Percentiles rank a stretch among this genome's conserved stretches.
These are phyloP conservation scores for Ogataea populi-albae DNA, from an alignment of 805 yeast genomes.

Conservation along the genomic window DNA sequence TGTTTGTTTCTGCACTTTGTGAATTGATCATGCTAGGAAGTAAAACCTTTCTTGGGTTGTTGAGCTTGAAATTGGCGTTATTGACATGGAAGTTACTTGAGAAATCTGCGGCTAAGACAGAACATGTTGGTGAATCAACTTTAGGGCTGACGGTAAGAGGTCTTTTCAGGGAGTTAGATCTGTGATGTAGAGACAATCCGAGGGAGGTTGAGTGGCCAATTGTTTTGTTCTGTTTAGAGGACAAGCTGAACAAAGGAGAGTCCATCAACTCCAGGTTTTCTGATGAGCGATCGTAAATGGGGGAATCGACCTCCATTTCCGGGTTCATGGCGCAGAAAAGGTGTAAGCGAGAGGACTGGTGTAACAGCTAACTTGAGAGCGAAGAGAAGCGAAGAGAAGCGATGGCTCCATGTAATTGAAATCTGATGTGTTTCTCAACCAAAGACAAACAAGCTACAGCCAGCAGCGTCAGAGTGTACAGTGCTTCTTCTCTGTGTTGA, in stretches of 20 bases:
- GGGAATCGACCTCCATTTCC: conserved; percentile 28
- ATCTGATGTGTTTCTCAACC: too few relatives aligned
- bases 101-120: conserved; percentile 37
- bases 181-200: conserved; percentile 16
- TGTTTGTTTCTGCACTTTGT: conserved; percentile 13
- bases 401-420: too few relatives aligned
- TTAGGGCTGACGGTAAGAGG: conserved; percentile 33
- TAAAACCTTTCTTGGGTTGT: conserved; percentile 24
- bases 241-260: conserved; percentile 22
- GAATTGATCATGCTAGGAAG: conserved; percentile 21
- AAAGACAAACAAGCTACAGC: too few relatives aligned
- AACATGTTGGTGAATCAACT: conserved; percentile 39
- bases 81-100: conserved; percentile 37
- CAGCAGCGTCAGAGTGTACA: too few relatives aligned
- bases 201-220: too few relatives aligned
- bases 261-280: conserved; percentile 19
- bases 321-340: conserved; percentile 6
- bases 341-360: not conserved
- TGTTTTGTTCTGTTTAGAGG: conserved; percentile 3
- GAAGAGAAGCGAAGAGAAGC: not conserved
- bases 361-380: not conserved
- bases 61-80: conserved; percentile 12
- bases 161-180: conserved; percentile 29
- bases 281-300: conserved; percentile 14
- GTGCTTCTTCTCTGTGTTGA: too few relatives aligned